Conservation (phyloP, 164 flowering plant genomes). For the Dillenia suffruticosa region DNA sequence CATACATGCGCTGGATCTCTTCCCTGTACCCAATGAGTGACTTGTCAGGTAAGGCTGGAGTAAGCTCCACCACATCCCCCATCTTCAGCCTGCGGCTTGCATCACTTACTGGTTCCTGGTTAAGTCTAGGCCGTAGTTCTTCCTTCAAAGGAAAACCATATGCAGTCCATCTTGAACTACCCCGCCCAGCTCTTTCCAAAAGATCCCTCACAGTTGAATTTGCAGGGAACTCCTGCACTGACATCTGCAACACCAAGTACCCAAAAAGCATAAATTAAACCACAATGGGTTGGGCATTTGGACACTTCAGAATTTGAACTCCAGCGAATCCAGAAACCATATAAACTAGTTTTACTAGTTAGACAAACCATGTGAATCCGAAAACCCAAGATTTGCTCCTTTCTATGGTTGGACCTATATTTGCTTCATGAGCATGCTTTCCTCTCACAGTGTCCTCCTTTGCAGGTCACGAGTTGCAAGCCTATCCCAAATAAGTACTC, state of each 20-base stretch:
- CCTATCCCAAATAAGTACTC: too few relatives aligned
- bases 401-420: too few relatives aligned
- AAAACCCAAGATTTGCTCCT: too few relatives aligned
- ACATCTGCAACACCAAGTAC: slow-evolving; percentile 60
- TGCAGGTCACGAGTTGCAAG: too few relatives aligned
- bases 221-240: slow-evolving; percentile 83
- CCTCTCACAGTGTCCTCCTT: too few relatives aligned
- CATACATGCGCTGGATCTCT: slow-evolving; percentile 92
- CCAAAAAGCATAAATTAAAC: slow-evolving; percentile 10
- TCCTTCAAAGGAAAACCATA: slow-evolving; percentile 70
- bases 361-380: too few relatives aligned
- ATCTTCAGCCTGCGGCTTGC: slow-evolving; percentile 63
- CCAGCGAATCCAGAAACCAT: too few relatives aligned
- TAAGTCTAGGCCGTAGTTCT: slow-evolving; percentile 82
- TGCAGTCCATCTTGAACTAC: slow-evolving; percentile 50
- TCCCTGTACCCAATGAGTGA: slow-evolving; percentile 77
- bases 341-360: too few relatives aligned
- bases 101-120: slow-evolving; percentile 62
- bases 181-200: slow-evolving; percentile 57
- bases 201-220: slow-evolving; percentile 70
- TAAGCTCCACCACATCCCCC: slow-evolving; percentile 95
- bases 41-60: slow-evolving; percentile 74
- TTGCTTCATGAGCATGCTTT: too few relatives aligned
- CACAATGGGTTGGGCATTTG: too few relatives aligned
- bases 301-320: too few relatives aligned